Evolutionary conservation across 2,329 filamentous ascomycete species (phyloP), one percentile per base, ranked within the genome.

Genomic region (Lachnellula occidentalis): DNA sequence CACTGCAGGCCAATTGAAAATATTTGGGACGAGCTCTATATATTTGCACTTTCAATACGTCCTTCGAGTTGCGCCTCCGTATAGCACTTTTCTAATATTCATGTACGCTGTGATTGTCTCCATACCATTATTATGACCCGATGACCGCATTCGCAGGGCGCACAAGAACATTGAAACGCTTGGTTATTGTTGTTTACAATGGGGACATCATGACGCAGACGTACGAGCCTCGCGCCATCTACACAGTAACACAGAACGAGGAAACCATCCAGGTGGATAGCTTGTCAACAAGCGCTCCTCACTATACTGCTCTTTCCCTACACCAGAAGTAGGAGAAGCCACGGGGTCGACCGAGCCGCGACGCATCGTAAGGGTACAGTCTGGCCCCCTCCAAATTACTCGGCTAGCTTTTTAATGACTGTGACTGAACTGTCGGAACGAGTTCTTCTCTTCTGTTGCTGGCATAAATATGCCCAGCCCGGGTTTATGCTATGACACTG

Each of bases 171-270:
- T 43, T 54, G 14, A 22, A 51, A 14, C 41, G 34, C 6, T 27
- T 59, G 2, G 52, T 57, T 43, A 56, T 51, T 1, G 56, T 54
- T 7, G 36, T 57, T 12, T 34, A 48, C n/a, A 57, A 57, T 19
- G 52, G 51, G 5, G 57, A 36, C 0, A 21, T 57, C 21, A 45
- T 49, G 34, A 51, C n/a, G n/a, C n/a, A n/a, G n/a, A n/a, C n/a
- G n/a, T n/a, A n/a, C n/a, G n/a, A n/a, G n/a, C n/a, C n/a, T n/a
- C n/a, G 31, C 2, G 49, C 12, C 12, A 27, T 34, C n/a, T 43
- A 55, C 22, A 12, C 36, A 37, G n/a, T 34, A n/a, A n/a, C n/a
- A n/a, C n/a, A n/a, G n/a, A n/a, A 21, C 31, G 45, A 17, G 36
- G 53, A 52, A 31, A 48, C 34, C 39, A 36, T 51, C 21, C 31